Percentiles rank a stretch among this genome's conserved stretches.
Evolutionary conservation across 2,329 filamentous ascomycete genomes (phyloP).

Genomic region (Xylaria sp.): DNA sequence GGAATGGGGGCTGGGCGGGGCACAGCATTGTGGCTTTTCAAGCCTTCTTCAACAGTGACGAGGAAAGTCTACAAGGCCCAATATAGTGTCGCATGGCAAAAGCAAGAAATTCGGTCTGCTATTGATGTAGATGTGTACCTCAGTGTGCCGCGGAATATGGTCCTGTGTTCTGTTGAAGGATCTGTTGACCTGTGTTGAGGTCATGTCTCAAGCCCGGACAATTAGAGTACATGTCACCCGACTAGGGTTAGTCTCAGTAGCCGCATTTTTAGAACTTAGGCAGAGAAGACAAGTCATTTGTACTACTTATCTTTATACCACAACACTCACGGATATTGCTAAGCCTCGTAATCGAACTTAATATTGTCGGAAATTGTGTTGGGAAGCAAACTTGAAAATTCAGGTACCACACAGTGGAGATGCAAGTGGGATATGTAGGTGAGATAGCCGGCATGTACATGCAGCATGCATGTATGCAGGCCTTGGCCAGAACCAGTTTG

Average conservation of each 20-base stretch:
- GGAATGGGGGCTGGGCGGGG: slow-evolving; percentile 22
- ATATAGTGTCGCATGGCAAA: not conserved
- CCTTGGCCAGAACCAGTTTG: slow-evolving; percentile 2
- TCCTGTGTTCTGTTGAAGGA: slow-evolving; percentile 26
- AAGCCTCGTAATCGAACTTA: not conserved
- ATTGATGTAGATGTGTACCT: not conserved
- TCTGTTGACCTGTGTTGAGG: slow-evolving; percentile 29
- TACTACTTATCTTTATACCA: not conserved
- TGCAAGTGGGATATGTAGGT: not conserved
- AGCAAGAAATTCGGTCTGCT: not conserved
- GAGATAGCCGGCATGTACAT: slow-evolving; percentile 22
- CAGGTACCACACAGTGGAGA: not conserved
- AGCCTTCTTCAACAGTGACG: not conserved
- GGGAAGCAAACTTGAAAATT: not conserved
- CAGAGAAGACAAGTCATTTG: slow-evolving; percentile 7
- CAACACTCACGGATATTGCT: not conserved
- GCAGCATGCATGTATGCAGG: slow-evolving; percentile 19
- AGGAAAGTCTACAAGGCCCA: not conserved
- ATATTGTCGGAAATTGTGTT: not conserved
- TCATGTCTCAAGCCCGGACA: slow-evolving; percentile 25
- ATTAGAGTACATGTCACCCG: slow-evolving; percentile 21
- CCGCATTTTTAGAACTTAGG: slow-evolving; percentile 9
- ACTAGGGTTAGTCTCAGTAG: slow-evolving; percentile 20
- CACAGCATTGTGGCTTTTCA: slow-evolving; percentile 32
- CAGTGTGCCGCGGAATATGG: slow-evolving; percentile 8